A percentile compares a stretch with the other conserved stretches of the same genome.
Evolutionary conservation across 2,329 filamentous ascomycete species (phyloP).

Genomic region (Blastomyces parvus): DNA sequence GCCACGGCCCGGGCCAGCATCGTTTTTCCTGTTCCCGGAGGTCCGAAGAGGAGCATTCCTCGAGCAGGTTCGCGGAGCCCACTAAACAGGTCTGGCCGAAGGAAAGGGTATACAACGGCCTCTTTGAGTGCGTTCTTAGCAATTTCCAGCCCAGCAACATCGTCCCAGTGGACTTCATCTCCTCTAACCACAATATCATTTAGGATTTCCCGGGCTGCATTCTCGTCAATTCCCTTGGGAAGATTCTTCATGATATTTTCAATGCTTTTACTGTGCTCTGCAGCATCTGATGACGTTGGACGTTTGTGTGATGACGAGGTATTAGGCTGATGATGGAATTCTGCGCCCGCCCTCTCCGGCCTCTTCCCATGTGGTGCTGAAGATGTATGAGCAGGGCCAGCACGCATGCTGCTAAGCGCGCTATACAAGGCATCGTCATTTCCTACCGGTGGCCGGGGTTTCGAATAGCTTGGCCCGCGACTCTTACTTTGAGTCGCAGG

Average conservation of each 20-base stretch:
- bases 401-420: slow-evolving; percentile 4
- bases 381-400: not conserved
- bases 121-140: slow-evolving; percentile 91
- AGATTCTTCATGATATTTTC: slow-evolving; percentile 62
- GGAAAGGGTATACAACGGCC: slow-evolving; percentile 91
- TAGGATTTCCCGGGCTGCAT: slow-evolving; percentile 79
- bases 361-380: slow-evolving; percentile 15
- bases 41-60: slow-evolving; percentile 92
- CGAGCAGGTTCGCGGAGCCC: slow-evolving; percentile 86
- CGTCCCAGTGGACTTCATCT: slow-evolving; percentile 88
- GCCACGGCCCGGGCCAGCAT: slow-evolving; percentile 94
- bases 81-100: slow-evolving; percentile 92
- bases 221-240: slow-evolving; percentile 70
- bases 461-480: slow-evolving; percentile 8
- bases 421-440: slow-evolving; percentile 6
- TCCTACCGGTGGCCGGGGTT: slow-evolving; percentile 12
- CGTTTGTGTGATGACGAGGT: slow-evolving; percentile 28
- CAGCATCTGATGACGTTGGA: slow-evolving; percentile 29
- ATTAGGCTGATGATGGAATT: not conserved
- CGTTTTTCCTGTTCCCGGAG: slow-evolving; percentile 95
- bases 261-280: slow-evolving; percentile 49
- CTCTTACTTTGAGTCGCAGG: not conserved
- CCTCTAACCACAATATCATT: slow-evolving; percentile 94
- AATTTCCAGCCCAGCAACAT: slow-evolving; percentile 80
- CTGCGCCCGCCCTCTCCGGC: slow-evolving; percentile 28